A percentile compares a stretch with the other conserved stretches of the same genome.
Conservation (phyloP, 2,329 filamentous ascomycete genomes). For the Chaetomium globosum region DNA sequence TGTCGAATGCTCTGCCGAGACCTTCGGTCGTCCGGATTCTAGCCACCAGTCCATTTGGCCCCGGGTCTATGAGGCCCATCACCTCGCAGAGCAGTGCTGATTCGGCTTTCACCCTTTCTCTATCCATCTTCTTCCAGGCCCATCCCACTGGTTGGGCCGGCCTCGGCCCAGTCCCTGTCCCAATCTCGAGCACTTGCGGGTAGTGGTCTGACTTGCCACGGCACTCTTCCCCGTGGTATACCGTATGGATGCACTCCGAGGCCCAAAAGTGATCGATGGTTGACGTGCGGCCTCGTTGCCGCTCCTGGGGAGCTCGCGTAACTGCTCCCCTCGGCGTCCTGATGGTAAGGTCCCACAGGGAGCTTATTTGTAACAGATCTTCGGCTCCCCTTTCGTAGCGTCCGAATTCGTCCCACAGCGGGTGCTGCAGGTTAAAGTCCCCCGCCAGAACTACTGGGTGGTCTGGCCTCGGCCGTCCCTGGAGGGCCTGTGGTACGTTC, state of each 20-base stretch:
- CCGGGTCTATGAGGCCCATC: not conserved
- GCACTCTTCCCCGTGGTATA: constrained; percentile 1
- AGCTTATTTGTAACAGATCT: not conserved
- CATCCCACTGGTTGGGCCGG: constrained; percentile 1
- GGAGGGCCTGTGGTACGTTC: not conserved
- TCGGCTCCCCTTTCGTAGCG: constrained; percentile 8
- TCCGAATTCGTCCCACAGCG: constrained; percentile 6
- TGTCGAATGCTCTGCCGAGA: not conserved
- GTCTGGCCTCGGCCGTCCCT: not conserved
- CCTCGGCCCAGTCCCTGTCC: not conserved
- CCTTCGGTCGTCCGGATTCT: not conserved
- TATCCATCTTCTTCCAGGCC: constrained; percentile 10
- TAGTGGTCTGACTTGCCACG: constrained; percentile 16
- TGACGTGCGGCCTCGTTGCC: not conserved
- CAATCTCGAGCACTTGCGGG: constrained; percentile 10
- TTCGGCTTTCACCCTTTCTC: constrained; percentile 4
- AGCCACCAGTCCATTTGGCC: not conserved
- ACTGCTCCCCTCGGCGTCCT: not conserved
- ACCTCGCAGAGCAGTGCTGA: not conserved
- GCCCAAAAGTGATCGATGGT: constrained; percentile 4
- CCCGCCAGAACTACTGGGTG: constrained; percentile 12
- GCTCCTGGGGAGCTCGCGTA: not conserved
- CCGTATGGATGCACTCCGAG: not conserved
- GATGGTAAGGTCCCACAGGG: constrained; percentile 1
- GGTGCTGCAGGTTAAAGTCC: constrained; percentile 15